Base-by-base conservation (phyloP, 169 alveolate genomes). In the Theileria sp. region DNA sequence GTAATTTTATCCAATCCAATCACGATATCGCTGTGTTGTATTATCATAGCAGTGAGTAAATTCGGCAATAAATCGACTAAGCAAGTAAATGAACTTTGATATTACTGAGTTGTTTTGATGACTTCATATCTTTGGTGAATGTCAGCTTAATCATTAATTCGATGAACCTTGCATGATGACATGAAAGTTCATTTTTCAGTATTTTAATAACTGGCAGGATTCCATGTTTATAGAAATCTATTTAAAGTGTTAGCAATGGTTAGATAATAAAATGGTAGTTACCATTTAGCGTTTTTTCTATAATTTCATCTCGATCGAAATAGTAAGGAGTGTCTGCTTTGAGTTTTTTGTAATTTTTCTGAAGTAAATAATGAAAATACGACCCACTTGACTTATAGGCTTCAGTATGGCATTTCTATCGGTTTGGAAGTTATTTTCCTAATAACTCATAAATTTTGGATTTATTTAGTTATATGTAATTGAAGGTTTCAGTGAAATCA, bases 1-100 rank as follows among this genome's bases (percentile, higher is more conserved):
- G 61, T 51, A 13, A 74, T 30, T 58, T 74, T 74, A 12, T 74
- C 80, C 64, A 74, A 21, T 60, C 79, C 80, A 54, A 74, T 36
- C 25, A 74, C 49, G 21, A 74, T 74, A 28, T 74, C 74, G 21
- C 44, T 61, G 7, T 74, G 80, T 38, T 58, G 6, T 4, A 74
- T 44, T 54, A 74, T 44, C 65, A 36, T 54, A 7, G 58, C 19
- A 34, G 74, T 23, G 71, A 25, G 34, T 10, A 74, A 50, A 32
- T 60, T 62, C 61, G 80, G 80, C 44, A 74, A 28, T 6, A 26
- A 21, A 36, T 36, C 32, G 17, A 74, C 80, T 74, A 54, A 44
- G 61, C 19, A 10, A 13, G 0, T 74, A 19, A 44, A 10, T 7
- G 54, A 44, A 15, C 54, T 44, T 44, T 44, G 54, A 13, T 44